These are phyloP conservation scores for Pichia thaimueangensis DNA, from an alignment of 805 yeast species.

Conservation along the genomic window DNA sequence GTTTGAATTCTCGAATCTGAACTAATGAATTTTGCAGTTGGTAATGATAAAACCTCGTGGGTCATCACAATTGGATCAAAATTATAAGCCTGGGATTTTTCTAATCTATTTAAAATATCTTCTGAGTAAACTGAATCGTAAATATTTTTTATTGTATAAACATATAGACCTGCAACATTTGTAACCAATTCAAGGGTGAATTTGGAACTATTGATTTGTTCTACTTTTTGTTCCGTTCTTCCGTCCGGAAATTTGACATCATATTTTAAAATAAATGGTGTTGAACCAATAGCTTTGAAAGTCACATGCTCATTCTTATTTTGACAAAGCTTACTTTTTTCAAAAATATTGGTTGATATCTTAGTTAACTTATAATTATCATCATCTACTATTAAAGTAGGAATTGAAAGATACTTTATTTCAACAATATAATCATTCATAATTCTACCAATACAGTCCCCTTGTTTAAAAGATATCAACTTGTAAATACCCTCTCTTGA, in stretches of 20 bases:
- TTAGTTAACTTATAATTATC: neutral
- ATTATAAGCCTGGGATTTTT: slow-evolving; percentile 18
- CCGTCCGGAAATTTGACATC: slow-evolving; percentile 57
- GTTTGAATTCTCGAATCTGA: slow-evolving; percentile 21
- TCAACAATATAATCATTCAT: slow-evolving; percentile 16
- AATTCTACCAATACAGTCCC: slow-evolving; percentile 40
- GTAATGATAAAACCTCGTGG: slow-evolving; percentile 57
- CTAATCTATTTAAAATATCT: slow-evolving; percentile 29
- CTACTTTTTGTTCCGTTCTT: slow-evolving; percentile 28
- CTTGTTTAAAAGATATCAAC: slow-evolving; percentile 34
- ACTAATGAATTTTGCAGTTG: slow-evolving; percentile 37
- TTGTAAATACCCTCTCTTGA: slow-evolving; percentile 38
- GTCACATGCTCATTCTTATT: slow-evolving; percentile 20
- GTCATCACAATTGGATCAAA: slow-evolving; percentile 33
- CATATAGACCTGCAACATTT: slow-evolving; percentile 49
- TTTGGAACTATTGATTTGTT: slow-evolving; percentile 42
- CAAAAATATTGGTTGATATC: slow-evolving; percentile 8
- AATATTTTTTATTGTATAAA: slow-evolving; percentile 53
- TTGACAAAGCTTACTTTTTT: slow-evolving; percentile 21
- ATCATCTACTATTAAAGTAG: slow-evolving; percentile 17
- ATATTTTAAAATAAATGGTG: slow-evolving; percentile 65
- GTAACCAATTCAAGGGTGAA: slow-evolving; percentile 36
- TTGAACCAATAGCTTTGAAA: slow-evolving; percentile 48
- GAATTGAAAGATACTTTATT: slow-evolving; percentile 28
- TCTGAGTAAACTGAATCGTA: slow-evolving; percentile 58